Evolutionary conservation across 2,329 filamentous ascomycete species (phyloP).

Genomic region (Celoporthe dispersa): DNA sequence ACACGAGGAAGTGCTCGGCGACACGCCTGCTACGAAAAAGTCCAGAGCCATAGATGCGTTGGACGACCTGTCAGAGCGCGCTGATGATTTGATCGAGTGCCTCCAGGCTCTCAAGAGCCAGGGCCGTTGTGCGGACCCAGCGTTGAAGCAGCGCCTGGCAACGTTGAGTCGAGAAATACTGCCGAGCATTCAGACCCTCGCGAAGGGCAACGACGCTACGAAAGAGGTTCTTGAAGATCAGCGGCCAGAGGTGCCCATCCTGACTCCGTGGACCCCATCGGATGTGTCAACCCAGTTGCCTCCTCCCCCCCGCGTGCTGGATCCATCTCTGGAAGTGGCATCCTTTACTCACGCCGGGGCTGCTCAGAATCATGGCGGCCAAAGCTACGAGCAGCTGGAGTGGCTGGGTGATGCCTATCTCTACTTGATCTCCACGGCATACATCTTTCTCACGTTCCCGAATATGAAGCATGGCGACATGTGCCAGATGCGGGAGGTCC

Average conservation of each 20-base stretch:
- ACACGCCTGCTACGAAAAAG: constrained; percentile 32
- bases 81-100: constrained; percentile 45
- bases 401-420: constrained; percentile 88
- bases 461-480: constrained; percentile 68
- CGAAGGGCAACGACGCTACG: constrained; percentile 6
- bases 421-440: constrained; percentile 73
- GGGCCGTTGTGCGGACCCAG: constrained; percentile 13
- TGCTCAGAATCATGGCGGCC: constrained; percentile 40
- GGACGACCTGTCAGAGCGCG: constrained; percentile 39
- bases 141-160: constrained; percentile 33
- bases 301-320: constrained; percentile 63
- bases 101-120: constrained; percentile 39
- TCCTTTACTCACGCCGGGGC: constrained; percentile 70
- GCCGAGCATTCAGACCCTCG: constrained; percentile 22
- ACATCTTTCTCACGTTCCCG: constrained; percentile 76
- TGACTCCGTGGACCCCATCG: constrained; percentile 55
- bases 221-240: background rate
- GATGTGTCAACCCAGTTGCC: constrained; percentile 56
- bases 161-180: constrained; percentile 29
- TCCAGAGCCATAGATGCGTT: constrained; percentile 34
- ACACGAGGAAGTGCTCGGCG: constrained; percentile 30
- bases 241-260: constrained; percentile 30
- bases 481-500: constrained; percentile 75
- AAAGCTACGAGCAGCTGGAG: constrained; percentile 81
- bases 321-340: constrained; percentile 62